These are phyloP conservation scores for Prunus salicina DNA, from an alignment of 306 rosid genomes.

Conservation along the genomic window DNA sequence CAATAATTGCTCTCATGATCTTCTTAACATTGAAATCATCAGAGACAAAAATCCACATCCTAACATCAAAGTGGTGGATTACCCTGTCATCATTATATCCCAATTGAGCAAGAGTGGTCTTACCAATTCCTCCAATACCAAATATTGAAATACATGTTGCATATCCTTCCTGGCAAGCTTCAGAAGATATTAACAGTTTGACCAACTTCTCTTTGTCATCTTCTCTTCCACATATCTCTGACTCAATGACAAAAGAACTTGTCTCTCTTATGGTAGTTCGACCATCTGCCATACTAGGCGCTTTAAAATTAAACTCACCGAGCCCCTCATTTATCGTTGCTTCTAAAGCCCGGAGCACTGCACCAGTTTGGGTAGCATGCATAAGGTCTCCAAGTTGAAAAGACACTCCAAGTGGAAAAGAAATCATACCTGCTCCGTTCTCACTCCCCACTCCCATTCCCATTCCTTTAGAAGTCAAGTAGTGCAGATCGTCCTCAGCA, in stretches of 20 bases:
- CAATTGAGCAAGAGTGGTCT: conserved; percentile 9
- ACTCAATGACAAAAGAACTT: too few species aligned
- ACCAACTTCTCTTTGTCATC: conserved; percentile 7
- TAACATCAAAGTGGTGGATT: not conserved
- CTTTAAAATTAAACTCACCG: not conserved
- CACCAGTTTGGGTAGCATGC: too few species aligned
- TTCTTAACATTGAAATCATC: not conserved
- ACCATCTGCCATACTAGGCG: too few species aligned
- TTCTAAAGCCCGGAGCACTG: too few species aligned
- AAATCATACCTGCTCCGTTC: too few species aligned
- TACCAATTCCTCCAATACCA: conserved; percentile 13
- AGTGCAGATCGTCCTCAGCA: not conserved
- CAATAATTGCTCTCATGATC: too few species aligned
- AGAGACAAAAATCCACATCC: conserved; percentile 6
- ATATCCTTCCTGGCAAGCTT: not conserved
- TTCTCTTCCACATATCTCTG: not conserved
- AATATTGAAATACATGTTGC: conserved; percentile 7
- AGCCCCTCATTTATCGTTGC: not conserved
- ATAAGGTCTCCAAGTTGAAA: too few species aligned
- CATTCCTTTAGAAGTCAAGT: too few species aligned
- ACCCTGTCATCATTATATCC: not conserved
- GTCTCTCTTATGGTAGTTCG: too few species aligned
- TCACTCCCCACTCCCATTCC: too few species aligned
- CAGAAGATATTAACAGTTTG: not conserved
- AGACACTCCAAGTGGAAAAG: too few species aligned